Base-by-base conservation (phyloP, 331 rosid genomes). In the Ulmus americana region DNA sequence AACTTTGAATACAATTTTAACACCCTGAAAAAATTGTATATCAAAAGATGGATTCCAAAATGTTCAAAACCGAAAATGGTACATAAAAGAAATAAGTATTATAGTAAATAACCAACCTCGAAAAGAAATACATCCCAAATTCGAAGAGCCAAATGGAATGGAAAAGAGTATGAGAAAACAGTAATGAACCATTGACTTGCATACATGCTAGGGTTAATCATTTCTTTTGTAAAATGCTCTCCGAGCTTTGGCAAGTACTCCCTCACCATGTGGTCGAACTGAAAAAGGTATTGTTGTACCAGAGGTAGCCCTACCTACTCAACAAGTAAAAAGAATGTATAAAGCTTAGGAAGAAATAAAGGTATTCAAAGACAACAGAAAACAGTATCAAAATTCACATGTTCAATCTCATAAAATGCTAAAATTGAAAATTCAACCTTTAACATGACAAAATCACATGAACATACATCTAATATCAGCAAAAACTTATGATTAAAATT, bases 141-240 rank as follows among this genome's bases (percentile, higher is more conserved):
- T 78, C 99, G 88, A 66, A 94, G 95, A 76, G 97, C 97, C 76
- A 94, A 78, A 77, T 87, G 97, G 82, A 94, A 94, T 1, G 99
- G 99, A 77, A 94, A 90, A 63, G 99, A 94, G 78, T 94, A 90
- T 45, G 99, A 87, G 82, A 94, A 94, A 70, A 94, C 97, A 18
- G 99, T 94, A 54, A 94, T 94, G 79, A 94, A 94, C 99, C 99
- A 94, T 73, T 94, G 99, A 80, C 99, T 94, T 53, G 97, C 99
- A 65, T 94, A 94, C 99, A 94, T 94, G 86, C 97, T 94, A 45
- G 98, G 98, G 82, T 89, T 89, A 76, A 94, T 94, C 97, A 87
- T 82, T 79, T 89, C 98, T 13, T 48, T 64, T 5, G 85, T 68
- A 77, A 86, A 89, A 79, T 94, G 98, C 71, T 89, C 95, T 46